A percentile compares a stretch with the other conserved stretches of the same genome.
Conservation (phyloP, 257 asterid genomes). For the Fraxinus excelsior region DNA sequence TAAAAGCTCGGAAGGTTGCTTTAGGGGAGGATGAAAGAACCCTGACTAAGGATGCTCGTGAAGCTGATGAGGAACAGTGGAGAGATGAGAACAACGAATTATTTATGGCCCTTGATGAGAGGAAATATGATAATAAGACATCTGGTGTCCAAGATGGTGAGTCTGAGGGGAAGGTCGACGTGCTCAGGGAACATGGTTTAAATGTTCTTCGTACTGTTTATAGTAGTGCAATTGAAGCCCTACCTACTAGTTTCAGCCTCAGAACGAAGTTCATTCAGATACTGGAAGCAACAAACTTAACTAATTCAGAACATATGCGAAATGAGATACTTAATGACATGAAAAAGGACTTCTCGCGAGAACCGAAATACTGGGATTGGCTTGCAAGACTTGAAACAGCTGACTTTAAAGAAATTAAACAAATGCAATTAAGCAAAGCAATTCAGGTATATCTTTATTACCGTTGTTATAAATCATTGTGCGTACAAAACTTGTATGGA, state of each 20-base stretch:
- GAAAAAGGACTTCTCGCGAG: conserved; percentile 62
- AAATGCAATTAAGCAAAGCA: conserved; percentile 49
- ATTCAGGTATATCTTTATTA: conserved; percentile 52
- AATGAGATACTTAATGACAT: conserved; percentile 60
- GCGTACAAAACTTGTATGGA: not conserved
- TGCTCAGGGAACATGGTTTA: too few relatives aligned
- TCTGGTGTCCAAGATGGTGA: too few relatives aligned
- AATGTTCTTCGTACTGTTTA: too few relatives aligned
- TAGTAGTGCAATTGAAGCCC: conserved; percentile 64
- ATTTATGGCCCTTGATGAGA: too few relatives aligned
- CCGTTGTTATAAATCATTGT: not conserved
- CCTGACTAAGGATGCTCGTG: conserved; percentile 31
- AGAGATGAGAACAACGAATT: too few relatives aligned
- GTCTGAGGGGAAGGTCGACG: too few relatives aligned
- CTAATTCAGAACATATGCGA: conserved; percentile 61
- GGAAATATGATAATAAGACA: too few relatives aligned
- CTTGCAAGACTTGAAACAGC: conserved; percentile 63
- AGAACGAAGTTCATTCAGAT: conserved; percentile 76
- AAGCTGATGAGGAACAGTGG: conserved; percentile 65
- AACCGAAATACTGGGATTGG: conserved; percentile 91
- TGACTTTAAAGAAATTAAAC: conserved; percentile 31
- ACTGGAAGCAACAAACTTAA: conserved; percentile 58
- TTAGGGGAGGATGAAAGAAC: conserved; percentile 68
- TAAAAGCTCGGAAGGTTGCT: conserved; percentile 79
- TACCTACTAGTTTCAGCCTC: conserved; percentile 69